phyloP scores from a whole-genome alignment of 192 early-diverging fungal genomes.

The Chytriomyces sp. region DNA sequence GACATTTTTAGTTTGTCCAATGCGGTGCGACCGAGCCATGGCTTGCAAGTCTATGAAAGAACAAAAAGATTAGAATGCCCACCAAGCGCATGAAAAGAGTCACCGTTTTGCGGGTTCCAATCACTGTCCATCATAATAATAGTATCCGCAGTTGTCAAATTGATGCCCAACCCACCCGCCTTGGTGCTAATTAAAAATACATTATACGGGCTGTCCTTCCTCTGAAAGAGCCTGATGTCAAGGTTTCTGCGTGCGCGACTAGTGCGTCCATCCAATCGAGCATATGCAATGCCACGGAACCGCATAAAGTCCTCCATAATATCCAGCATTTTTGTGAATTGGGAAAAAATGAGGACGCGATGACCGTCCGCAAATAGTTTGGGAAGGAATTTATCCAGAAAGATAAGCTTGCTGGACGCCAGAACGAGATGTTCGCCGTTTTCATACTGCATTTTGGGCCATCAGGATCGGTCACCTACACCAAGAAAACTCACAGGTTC shows the following conservation, averaged over 20 bases:
- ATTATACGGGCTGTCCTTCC: conserved; percentile 44
- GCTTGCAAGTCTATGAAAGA: conserved; percentile 50
- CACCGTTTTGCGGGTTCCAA: conserved; percentile 75
- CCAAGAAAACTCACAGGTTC: conserved; percentile 50
- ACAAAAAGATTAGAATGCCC: background rate
- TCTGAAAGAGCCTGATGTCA: conserved; percentile 40
- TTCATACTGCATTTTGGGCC: conserved; percentile 37
- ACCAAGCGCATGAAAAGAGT: background rate
- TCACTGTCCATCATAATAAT: conserved; percentile 87
- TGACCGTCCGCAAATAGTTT: conserved; percentile 44
- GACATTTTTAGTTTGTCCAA: conserved; percentile 83
- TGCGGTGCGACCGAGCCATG: conserved; percentile 74
- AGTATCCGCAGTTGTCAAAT: conserved; percentile 90
- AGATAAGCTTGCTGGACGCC: conserved; percentile 72
- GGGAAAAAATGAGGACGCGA: conserved; percentile 47
- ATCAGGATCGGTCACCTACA: background rate
- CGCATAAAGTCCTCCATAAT: conserved; percentile 47
- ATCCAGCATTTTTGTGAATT: conserved; percentile 55
- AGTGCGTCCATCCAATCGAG: conserved; percentile 40
- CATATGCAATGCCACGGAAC: conserved; percentile 22
- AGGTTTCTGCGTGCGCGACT: conserved; percentile 34
- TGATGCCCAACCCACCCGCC: conserved; percentile 96
- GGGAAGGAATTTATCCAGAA: conserved; percentile 62
- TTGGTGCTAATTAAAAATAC: conserved; percentile 90
- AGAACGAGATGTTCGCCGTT: conserved; percentile 60